A percentile compares a stretch with the other conserved stretches of the same genome.
phyloP scores from a whole-genome alignment of 208 protist genomes.

The Paratrypanosoma confusum region DNA sequence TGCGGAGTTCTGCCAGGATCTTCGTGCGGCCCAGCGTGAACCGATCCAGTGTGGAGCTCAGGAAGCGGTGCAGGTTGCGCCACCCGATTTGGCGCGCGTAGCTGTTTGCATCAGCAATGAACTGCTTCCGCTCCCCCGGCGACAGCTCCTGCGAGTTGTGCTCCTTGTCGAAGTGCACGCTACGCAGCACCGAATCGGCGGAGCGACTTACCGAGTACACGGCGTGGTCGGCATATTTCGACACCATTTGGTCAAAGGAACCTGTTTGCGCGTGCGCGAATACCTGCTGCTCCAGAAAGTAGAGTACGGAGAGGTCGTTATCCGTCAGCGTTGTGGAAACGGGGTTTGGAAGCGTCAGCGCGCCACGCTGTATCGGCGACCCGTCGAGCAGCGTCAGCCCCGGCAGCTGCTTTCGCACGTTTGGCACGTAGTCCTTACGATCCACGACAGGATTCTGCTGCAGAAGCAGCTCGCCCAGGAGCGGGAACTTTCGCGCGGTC shows the following conservation, averaged over 20 bases:
- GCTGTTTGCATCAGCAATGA: conserved; percentile 32
- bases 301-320: conserved; percentile 13
- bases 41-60: conserved; percentile 31
- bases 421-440: conserved; percentile 27
- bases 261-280: too few relatives aligned
- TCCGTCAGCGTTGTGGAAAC: conserved; percentile 11
- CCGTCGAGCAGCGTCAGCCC: conserved; percentile 54
- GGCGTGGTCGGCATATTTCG: conserved; percentile 8
- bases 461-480: conserved; percentile 57
- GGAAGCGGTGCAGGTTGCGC: conserved; percentile 50
- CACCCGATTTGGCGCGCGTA: conserved; percentile 32
- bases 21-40: conserved; percentile 35
- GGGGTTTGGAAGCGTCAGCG: conserved; percentile 63
- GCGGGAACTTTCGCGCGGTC: conserved; percentile 43
- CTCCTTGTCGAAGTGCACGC: conserved; percentile 26
- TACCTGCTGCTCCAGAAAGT: conserved; percentile 26
- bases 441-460: conserved; percentile 43
- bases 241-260: conserved; percentile 10
- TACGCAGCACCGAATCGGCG: conserved; percentile 40
- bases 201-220: conserved; percentile 35
- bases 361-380: conserved; percentile 24
- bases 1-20: conserved; percentile 22
- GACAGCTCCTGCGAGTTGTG: conserved; percentile 37
- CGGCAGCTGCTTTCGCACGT: conserved; percentile 32
- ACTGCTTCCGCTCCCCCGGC: conserved; percentile 36